Conservation (phyloP, 805 yeast genomes). For the Yamadazyma tumulicola region DNA sequence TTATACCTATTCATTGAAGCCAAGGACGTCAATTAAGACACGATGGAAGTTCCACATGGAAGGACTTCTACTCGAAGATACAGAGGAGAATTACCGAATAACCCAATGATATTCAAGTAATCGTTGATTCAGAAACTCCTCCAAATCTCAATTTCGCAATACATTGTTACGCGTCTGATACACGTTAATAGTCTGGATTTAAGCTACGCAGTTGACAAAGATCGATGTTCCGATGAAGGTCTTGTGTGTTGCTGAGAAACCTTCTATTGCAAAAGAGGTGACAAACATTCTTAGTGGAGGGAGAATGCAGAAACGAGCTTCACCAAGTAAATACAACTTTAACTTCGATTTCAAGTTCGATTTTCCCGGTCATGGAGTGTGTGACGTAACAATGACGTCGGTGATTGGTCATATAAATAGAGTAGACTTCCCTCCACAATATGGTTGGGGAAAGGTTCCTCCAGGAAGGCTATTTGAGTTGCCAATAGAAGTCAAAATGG, state of each 20-base stretch:
- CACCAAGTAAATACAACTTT: conserved; percentile 60
- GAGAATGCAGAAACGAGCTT: conserved; percentile 40
- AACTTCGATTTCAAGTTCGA: conserved; percentile 75
- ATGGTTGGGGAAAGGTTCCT: conserved; percentile 61
- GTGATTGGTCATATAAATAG: conserved; percentile 82
- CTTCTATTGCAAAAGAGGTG: conserved; percentile 87
- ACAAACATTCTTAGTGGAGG: conserved; percentile 78
- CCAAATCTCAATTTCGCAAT: background rate
- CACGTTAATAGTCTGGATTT: too few species aligned
- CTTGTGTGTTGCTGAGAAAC: conserved; percentile 95
- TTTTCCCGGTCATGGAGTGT: conserved; percentile 59
- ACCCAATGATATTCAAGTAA: too few species aligned
- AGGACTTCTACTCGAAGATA: too few species aligned
- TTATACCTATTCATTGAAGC: too few species aligned
- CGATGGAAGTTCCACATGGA: too few species aligned
- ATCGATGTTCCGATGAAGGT: conserved; percentile 51
- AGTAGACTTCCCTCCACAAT: conserved; percentile 60
- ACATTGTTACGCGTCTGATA: too few species aligned
- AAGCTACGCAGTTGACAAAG: background rate
- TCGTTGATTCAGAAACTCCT: too few species aligned
- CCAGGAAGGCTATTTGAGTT: conserved; percentile 72
- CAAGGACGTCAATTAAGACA: too few species aligned
- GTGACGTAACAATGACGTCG: conserved; percentile 87
- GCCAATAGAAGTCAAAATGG: conserved; percentile 45
- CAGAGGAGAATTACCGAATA: too few species aligned